These are phyloP conservation scores for Monoraphidium neglectum DNA, from an alignment of 139 green algal genomes.

Conservation along the genomic window DNA sequence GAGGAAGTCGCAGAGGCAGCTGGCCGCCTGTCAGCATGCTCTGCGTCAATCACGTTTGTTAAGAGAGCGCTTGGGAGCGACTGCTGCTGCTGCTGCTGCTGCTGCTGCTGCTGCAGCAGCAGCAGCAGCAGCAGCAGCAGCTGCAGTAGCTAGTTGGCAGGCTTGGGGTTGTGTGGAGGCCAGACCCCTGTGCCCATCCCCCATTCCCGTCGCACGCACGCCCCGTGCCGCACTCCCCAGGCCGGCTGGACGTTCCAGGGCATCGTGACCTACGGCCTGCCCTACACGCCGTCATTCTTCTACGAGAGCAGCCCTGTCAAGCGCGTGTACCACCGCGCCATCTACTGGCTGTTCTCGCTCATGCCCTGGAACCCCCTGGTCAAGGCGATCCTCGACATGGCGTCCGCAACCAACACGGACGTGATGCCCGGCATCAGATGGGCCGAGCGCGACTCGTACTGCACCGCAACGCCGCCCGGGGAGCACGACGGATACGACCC, in stretches of 20 bases:
- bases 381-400: slow-evolving; percentile 70
- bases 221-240: slow-evolving; percentile 16
- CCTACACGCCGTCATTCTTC: slow-evolving; percentile 66
- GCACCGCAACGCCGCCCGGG: slow-evolving; percentile 34
- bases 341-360: slow-evolving; percentile 61
- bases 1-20: neutral
- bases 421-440: slow-evolving; percentile 50
- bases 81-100: neutral
- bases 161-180: too few relatives aligned
- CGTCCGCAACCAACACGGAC: slow-evolving; percentile 33
- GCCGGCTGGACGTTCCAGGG: slow-evolving; percentile 69
- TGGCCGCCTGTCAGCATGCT: neutral
- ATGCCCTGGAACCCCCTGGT: slow-evolving; percentile 78
- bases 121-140: neutral
- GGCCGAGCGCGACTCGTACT: slow-evolving; percentile 65
- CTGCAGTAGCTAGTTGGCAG: neutral
- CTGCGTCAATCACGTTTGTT: neutral
- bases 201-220: too few relatives aligned
- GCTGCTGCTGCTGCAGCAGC: neutral
- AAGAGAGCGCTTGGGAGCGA: neutral
- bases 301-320: neutral
- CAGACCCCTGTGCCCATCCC: too few relatives aligned
- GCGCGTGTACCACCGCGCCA: slow-evolving; percentile 21
- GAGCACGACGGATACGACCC: slow-evolving; percentile 2
- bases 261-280: slow-evolving; percentile 59